A percentile compares a stretch with the other conserved stretches of the same genome.
phyloP scores from a whole-genome alignment of 495 filamentous ascomycete genomes.

The Tuber calosporum region DNA sequence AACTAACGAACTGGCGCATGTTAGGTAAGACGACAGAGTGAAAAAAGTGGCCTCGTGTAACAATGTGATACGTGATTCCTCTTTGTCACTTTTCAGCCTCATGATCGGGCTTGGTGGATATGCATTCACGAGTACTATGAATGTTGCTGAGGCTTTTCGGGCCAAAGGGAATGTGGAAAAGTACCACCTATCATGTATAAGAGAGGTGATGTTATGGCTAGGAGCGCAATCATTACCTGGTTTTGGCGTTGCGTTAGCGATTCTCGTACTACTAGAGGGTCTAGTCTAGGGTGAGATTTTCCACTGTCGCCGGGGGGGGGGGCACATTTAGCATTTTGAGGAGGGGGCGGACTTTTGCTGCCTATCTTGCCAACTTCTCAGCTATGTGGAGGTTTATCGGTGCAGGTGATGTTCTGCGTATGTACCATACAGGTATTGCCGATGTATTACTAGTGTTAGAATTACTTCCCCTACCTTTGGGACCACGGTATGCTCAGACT shows the following conservation, averaged over 20 bases:
- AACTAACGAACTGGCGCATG: background rate
- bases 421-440: too few relatives aligned
- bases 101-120: background rate
- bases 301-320: background rate
- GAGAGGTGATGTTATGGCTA: background rate
- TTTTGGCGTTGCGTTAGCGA: background rate
- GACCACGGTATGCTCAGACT: background rate
- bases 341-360: background rate
- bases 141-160: background rate
- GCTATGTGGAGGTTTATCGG: background rate
- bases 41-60: background rate
- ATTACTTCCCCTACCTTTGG: background rate
- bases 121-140: background rate
- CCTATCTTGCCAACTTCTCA: background rate
- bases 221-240: background rate
- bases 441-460: background rate
- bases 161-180: background rate
- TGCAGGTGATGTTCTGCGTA: background rate
- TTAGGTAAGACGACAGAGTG: background rate
- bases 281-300: background rate
- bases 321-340: background rate
- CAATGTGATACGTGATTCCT: background rate
- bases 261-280: background rate
- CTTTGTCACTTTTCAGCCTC: slow-evolving; percentile 1
- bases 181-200: background rate